phyloP scores from a whole-genome alignment of 768 basidiomycete species.

The Pilatotrama ljubarskyi region DNA sequence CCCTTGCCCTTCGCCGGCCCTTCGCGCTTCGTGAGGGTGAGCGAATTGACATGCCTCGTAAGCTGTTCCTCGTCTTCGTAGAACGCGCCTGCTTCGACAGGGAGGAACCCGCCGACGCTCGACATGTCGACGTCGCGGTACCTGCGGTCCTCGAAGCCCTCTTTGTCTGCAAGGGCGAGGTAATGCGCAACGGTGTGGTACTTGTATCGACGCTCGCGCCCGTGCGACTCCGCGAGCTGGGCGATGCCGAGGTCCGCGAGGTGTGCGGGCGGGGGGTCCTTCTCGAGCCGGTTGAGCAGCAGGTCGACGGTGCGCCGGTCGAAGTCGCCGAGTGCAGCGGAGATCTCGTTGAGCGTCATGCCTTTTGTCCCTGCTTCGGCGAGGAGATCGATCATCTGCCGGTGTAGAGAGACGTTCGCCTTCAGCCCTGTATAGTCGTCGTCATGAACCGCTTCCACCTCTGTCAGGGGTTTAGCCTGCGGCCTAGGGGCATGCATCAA shows the following conservation, averaged over 20 bases:
- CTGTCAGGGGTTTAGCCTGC: slow-evolving; percentile 27
- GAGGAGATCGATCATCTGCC: slow-evolving; percentile 75
- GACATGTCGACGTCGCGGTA: slow-evolving; percentile 49
- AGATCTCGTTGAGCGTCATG: slow-evolving; percentile 72
- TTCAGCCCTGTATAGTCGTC: slow-evolving; percentile 37
- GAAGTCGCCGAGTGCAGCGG: slow-evolving; percentile 61
- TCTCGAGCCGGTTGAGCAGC: slow-evolving; percentile 69
- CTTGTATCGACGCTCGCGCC: slow-evolving; percentile 83
- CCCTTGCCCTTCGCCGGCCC: slow-evolving; percentile 1
- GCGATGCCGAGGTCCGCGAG: slow-evolving; percentile 70
- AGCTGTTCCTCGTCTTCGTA: slow-evolving; percentile 49
- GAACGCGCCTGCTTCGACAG: slow-evolving; percentile 49
- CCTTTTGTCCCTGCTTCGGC: slow-evolving; percentile 67
- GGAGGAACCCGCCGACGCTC: slow-evolving; percentile 55
- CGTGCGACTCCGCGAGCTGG: slow-evolving; percentile 76
- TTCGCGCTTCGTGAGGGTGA: slow-evolving; percentile 33
- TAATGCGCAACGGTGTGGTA: slow-evolving; percentile 80
- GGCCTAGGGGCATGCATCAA: slow-evolving; percentile 14
- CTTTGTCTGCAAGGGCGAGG: slow-evolving; percentile 56
- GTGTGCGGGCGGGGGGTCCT: slow-evolving; percentile 63
- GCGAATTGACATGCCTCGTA: slow-evolving; percentile 48
- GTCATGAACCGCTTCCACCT: slow-evolving; percentile 11
- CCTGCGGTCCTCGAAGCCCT: slow-evolving; percentile 59
- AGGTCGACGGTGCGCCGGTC: slow-evolving; percentile 84
- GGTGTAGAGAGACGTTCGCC: slow-evolving; percentile 68